phyloP scores from a whole-genome alignment of 306 rosid genomes.

The Hippophae tibetana region DNA sequence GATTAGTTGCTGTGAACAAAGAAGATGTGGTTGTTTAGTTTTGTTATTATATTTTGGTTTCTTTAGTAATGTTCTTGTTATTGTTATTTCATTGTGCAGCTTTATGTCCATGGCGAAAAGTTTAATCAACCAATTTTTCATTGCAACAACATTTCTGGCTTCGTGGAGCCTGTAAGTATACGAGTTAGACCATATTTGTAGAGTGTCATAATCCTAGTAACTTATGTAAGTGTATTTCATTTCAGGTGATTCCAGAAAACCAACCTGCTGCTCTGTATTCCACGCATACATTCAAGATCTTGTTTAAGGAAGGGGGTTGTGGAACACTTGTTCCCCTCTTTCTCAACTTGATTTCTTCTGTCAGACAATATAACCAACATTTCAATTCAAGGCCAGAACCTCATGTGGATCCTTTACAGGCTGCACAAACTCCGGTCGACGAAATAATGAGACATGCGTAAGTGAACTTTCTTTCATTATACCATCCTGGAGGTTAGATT shows the following conservation, averaged over 20 bases:
- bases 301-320: slow-evolving; percentile 97
- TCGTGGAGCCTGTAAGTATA: slow-evolving; percentile 82
- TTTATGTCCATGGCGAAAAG: slow-evolving; percentile 63
- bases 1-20: neutral
- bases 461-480: slow-evolving; percentile 17
- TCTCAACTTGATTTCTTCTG: slow-evolving; percentile 79
- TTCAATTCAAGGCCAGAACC: slow-evolving; percentile 30
- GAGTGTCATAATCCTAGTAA: neutral
- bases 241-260: slow-evolving; percentile 76
- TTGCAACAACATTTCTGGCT: slow-evolving; percentile 95
- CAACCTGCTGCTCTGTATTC: slow-evolving; percentile 75
- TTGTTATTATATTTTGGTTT: neutral
- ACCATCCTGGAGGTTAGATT: neutral
- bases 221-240: neutral
- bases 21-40: neutral
- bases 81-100: slow-evolving; percentile 41
- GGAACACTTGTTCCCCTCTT: slow-evolving; percentile 94
- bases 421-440: slow-evolving; percentile 93
- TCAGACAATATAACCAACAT: slow-evolving; percentile 64
- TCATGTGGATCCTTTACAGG: slow-evolving; percentile 72
- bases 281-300: slow-evolving; percentile 71
- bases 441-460: slow-evolving; percentile 99
- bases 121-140: slow-evolving; percentile 91
- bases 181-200: slow-evolving; percentile 1
- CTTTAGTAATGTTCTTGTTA: neutral